Base-by-base conservation (phyloP, 2,329 filamentous ascomycete genomes). In the Penicillium sp. region DNA sequence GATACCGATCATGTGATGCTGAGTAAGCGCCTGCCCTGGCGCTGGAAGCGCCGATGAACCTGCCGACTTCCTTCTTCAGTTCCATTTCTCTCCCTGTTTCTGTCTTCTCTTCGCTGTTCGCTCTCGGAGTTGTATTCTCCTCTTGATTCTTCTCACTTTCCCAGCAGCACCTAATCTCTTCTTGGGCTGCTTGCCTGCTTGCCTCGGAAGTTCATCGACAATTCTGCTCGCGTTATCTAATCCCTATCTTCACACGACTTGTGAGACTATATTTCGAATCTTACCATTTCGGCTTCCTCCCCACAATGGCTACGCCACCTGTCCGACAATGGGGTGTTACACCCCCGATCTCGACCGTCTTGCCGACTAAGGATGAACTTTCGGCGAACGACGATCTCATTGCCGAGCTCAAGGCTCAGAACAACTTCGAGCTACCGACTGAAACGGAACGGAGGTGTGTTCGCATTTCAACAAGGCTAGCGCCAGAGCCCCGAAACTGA, bases 351-450 rank as follows among this genome's bases (percentile, higher is more conserved):
- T 96, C 92, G 20, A 82, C 82, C 13, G 80, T 82, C 22, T 81
- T 92, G 24, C 94, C 94, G 5, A 94, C 89, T 1, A 83, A 88
- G 53, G 78, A 83, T 37, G 93, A 99, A 73, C 84, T 88, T 55
- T 82, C 87, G 61, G 84, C 89, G 49, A 95, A 90, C 66, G 87
- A 91, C 63, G 81, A 87, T 54, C 83, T 99, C 43, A 83, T 96
- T 55, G 85, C 89, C 54, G 92, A 97, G 75, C 79, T 99, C 59
- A 91, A 91, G 72, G 82, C 82, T 39, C 90, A 97, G 76, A 93
- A 95, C 76, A 96, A 94, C 50, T 99, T 96, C 67, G 94, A 97
- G 75, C 85, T 85, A 50, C 83, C 86, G 14, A 82, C 89, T 42
- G 94, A 95, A 71, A 96, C 90, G 3, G 83, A 90, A 60, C 91